These are phyloP conservation scores for Septoria linicola DNA, from an alignment of 2,329 filamentous ascomycete species.

Conservation along the genomic window DNA sequence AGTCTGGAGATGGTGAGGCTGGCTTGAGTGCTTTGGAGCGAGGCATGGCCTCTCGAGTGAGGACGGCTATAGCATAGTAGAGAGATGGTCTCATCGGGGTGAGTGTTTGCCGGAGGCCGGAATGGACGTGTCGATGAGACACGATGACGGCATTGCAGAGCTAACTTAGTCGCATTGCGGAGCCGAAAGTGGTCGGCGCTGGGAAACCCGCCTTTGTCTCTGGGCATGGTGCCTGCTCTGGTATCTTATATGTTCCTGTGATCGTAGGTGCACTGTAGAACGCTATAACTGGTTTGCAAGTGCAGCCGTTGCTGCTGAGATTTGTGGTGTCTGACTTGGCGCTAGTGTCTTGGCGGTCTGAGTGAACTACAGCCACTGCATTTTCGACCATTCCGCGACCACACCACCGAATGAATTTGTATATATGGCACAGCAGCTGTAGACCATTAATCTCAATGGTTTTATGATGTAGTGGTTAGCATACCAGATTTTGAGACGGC, in stretches of 20 bases:
- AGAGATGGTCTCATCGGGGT: not conserved
- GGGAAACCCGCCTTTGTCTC: too few relatives aligned
- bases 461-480: conserved; percentile 24
- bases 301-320: too few relatives aligned
- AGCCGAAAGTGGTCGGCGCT: too few relatives aligned
- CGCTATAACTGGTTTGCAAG: too few relatives aligned
- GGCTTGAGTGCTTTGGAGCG: not conserved
- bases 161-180: not conserved
- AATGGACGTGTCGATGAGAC: not conserved
- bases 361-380: too few relatives aligned
- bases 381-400: too few relatives aligned
- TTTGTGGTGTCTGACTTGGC: too few relatives aligned
- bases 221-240: too few relatives aligned
- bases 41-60: conserved; percentile 2
- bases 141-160: not conserved
- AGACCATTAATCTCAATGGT: not conserved
- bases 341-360: too few relatives aligned
- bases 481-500: conserved; percentile 27
- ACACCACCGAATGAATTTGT: not conserved
- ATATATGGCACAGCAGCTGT: not conserved
- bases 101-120: too few relatives aligned
- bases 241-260: too few relatives aligned
- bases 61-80: not conserved
- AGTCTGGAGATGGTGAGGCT: not conserved
- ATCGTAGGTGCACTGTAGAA: too few relatives aligned